Evolutionary conservation across 2,329 filamentous ascomycete genomes (phyloP).

Genomic region (Claviceps lovelessii): DNA sequence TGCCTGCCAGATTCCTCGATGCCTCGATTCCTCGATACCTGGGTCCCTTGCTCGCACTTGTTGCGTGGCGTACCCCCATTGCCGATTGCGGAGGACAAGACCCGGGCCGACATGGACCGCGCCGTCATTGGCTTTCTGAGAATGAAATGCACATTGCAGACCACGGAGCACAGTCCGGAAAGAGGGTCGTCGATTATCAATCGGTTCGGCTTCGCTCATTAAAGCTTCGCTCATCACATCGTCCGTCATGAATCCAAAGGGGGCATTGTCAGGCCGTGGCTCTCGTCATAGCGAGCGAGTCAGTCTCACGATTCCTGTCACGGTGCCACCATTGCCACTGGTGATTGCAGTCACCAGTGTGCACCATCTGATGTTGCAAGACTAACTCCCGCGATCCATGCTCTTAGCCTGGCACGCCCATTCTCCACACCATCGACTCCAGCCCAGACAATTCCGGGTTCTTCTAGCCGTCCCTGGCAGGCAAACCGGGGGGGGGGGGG

Average conservation of each 20-base stretch:
- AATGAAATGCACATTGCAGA: background rate
- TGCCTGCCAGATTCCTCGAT: background rate
- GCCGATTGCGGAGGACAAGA: background rate
- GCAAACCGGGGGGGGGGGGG: too few species aligned
- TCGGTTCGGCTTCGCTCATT: background rate
- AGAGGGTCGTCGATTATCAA: background rate
- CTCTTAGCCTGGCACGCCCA: background rate
- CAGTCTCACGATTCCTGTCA: background rate
- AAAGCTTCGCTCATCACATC: background rate
- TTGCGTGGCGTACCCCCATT: background rate
- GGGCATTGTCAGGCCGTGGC: background rate
- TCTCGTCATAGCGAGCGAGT: background rate
- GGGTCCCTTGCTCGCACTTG: background rate
- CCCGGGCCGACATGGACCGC: background rate
- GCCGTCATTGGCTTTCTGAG: background rate
- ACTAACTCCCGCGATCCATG: background rate
- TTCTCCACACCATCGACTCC: background rate
- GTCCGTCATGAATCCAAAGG: background rate
- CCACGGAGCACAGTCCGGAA: background rate
- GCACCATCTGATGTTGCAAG: background rate
- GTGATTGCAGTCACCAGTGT: too few species aligned
- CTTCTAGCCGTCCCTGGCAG: background rate
- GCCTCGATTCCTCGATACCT: background rate
- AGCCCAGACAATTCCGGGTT: background rate
- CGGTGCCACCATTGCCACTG: background rate